These are phyloP conservation scores for Xylaria grammica DNA, from an alignment of 495 filamentous ascomycete species.

Conservation along the genomic window DNA sequence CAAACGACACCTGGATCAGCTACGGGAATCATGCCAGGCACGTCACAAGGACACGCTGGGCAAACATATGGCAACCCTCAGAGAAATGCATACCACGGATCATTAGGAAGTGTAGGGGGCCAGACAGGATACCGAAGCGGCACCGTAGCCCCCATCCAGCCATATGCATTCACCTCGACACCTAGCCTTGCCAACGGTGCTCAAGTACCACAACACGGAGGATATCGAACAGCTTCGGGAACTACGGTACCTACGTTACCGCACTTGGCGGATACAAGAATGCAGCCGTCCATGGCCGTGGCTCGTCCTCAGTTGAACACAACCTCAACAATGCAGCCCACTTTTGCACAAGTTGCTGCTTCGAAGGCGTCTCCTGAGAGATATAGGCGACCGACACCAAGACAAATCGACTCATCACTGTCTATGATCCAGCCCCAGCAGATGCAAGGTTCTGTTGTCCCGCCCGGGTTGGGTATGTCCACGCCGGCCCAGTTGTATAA, in stretches of 20 bases:
- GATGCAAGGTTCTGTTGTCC: conserved; percentile 37
- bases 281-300: conserved; percentile 40
- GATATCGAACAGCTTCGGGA: conserved; percentile 71
- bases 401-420: conserved; percentile 45
- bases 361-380: conserved; percentile 57
- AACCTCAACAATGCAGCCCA: conserved; percentile 38
- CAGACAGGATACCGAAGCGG: conserved; percentile 72
- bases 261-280: conserved; percentile 52
- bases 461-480: conserved; percentile 42
- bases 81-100: conserved; percentile 67
- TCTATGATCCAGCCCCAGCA: conserved; percentile 34
- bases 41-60: conserved; percentile 56
- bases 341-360: conserved; percentile 42
- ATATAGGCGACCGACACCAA: conserved; percentile 56
- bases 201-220: conserved; percentile 62
- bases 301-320: conserved; percentile 41
- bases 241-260: conserved; percentile 63
- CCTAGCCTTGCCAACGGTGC: conserved; percentile 64
- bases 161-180: conserved; percentile 84
- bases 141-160: conserved; percentile 71
- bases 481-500: conserved; percentile 51
- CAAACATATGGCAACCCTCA: conserved; percentile 65
- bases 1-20: conserved; percentile 76
- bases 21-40: conserved; percentile 65
- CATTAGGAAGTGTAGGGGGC: conserved; percentile 51